Percentiles rank a stretch among this genome's conserved stretches.
phyloP scores from a whole-genome alignment of 2,329 filamentous ascomycete genomes.

The Periglandula ipomoeae region DNA sequence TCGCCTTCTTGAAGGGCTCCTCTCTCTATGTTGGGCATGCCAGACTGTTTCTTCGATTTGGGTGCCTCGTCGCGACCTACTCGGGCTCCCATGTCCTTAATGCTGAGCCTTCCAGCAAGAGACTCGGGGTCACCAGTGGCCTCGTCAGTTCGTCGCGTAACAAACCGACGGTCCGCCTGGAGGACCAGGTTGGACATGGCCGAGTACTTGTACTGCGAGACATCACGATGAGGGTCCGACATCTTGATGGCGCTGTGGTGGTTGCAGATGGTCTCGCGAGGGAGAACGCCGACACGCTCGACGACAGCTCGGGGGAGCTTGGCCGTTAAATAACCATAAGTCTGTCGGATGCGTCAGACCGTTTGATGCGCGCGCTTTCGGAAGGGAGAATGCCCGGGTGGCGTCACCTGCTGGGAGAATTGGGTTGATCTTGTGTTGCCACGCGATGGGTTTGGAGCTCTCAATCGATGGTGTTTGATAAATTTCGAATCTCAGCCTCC shows the following conservation, averaged over 20 bases:
- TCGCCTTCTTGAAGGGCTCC: constrained; percentile 71
- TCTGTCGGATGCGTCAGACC: constrained; percentile 13
- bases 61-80: constrained; percentile 72
- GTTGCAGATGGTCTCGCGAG: constrained; percentile 16
- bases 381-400: constrained; percentile 11
- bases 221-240: constrained; percentile 70
- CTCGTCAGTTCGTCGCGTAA: constrained; percentile 86
- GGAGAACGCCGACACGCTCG: constrained; percentile 27
- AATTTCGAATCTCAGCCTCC: constrained; percentile 26
- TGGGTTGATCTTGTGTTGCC: constrained; percentile 12
- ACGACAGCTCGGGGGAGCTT: constrained; percentile 26
- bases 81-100: constrained; percentile 87
- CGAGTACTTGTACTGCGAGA: constrained; percentile 98
- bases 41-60: constrained; percentile 67
- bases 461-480: constrained; percentile 13
- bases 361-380: constrained; percentile 8
- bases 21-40: constrained; percentile 61
- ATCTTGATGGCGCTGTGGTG: constrained; percentile 39
- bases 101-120: constrained; percentile 84
- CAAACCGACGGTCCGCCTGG: constrained; percentile 96
- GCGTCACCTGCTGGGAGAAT: constrained; percentile 15
- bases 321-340: constrained; percentile 26
- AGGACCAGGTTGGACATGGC: constrained; percentile 99
- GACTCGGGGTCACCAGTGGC: constrained; percentile 96
- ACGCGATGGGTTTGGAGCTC: constrained; percentile 1